Evolutionary conservation across 306 rosid genomes (phyloP), one percentile per base, ranked within the genome.

Genomic region (Glycine tomentella): DNA sequence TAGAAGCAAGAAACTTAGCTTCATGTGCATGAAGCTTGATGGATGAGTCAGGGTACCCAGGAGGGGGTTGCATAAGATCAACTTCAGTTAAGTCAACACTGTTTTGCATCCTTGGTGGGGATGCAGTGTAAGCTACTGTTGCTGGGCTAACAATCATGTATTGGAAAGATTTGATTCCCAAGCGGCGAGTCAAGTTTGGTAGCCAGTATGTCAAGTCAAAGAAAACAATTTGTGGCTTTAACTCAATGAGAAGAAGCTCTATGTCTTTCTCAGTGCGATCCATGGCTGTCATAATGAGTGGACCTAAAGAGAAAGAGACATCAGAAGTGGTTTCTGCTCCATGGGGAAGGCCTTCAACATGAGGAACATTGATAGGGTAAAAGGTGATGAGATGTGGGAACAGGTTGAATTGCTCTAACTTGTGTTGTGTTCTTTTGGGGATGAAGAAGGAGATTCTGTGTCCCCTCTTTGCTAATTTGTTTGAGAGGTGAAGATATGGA

Each of bases 391-490:
- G 81, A 12, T 69, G 13, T 15, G 84, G 88, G 14, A 42, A 14
- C 42, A 16, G 75, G 13, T 85, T 85, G 59, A 68, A 61, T 2
- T 81, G 81, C 6, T 74, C 7, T 11, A 85, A 62, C 13, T 68
- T 85, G 70, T 66, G 1, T 17, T 59, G 75, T 4, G 86, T 78
- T 9, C 5, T 74, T 53, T 9, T 58, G 52, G 88, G 88, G 13
- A 85, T n/a, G 72, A 82, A 44, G 70, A 85, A 78, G 3, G 86
- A 85, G 34, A 82, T 85, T 74, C 2, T 78, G 72, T 85, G 81
- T 0, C 86, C 86, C 2, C 88, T 74, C 9, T 44, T 78, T 0
- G 88, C 88, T 51, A 85, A 38, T 38, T 82, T 85, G 71, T 74
- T 85, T 6, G 88, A 78, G 59, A 85, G 75, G 10, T 85, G 84